Conservation (phyloP, 805 yeast species). For the Yamadazyma phyllophila region DNA sequence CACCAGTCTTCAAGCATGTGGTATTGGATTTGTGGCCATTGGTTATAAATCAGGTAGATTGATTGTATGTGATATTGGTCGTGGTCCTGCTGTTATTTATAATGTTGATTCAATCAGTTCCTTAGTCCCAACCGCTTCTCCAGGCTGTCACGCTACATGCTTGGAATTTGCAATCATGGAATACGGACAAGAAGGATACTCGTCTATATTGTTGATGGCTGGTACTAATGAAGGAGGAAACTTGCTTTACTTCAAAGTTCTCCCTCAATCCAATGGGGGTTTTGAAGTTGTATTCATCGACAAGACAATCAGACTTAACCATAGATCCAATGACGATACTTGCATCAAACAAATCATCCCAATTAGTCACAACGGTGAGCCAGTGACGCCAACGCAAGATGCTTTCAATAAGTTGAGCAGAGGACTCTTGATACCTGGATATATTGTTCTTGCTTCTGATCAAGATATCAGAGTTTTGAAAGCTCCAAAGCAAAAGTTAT, state of each 20-base stretch:
- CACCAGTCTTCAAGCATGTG: conserved; percentile 63
- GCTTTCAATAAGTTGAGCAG: conserved; percentile 57
- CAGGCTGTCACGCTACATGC: conserved; percentile 46
- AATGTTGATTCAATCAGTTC: conserved; percentile 31
- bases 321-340: conserved; percentile 46
- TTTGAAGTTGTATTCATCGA: conserved; percentile 56
- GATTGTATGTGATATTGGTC: conserved; percentile 64
- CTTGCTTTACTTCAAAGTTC: conserved; percentile 57
- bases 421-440: conserved; percentile 63
- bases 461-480: conserved; percentile 63
- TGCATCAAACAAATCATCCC: conserved; percentile 58
- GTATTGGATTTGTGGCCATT: conserved; percentile 80
- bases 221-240: conserved; percentile 79
- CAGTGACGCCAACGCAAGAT: conserved; percentile 61
- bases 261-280: conserved; percentile 61
- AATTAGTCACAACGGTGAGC: conserved; percentile 57
- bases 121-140: conserved; percentile 31
- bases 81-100: conserved; percentile 71
- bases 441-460: conserved; percentile 52
- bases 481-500: conserved; percentile 58
- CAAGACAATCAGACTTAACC: conserved; percentile 36
- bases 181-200: conserved; percentile 61
- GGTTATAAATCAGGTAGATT: conserved; percentile 77
- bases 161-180: conserved; percentile 75
- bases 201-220: conserved; percentile 68